These are phyloP conservation scores for Lentinula guzmanii DNA, from an alignment of 768 basidiomycete species.

Conservation along the genomic window DNA sequence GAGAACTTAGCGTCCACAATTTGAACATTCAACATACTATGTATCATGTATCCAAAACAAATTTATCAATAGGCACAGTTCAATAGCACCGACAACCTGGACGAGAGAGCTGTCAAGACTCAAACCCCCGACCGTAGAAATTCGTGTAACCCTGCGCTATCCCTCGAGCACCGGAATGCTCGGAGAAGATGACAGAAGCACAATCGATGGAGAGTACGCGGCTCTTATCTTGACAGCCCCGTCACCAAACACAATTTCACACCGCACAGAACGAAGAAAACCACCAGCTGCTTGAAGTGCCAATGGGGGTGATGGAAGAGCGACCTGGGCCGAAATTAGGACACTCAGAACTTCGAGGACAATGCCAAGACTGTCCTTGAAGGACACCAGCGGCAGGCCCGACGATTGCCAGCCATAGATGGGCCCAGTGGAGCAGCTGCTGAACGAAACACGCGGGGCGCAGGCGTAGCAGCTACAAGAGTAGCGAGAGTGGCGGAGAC, in stretches of 20 bases:
- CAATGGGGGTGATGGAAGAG: background rate
- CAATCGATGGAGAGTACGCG: background rate
- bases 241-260: background rate
- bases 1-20: too few species aligned
- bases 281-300: slow-evolving; percentile 1
- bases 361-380: background rate
- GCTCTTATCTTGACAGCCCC: background rate
- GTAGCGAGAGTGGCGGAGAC: slow-evolving; percentile 10
- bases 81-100: too few species aligned
- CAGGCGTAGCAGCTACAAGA: slow-evolving; percentile 14
- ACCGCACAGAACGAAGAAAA: background rate
- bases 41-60: too few species aligned
- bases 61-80: too few species aligned
- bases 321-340: background rate
- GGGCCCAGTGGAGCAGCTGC: slow-evolving; percentile 7
- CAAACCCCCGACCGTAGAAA: too few species aligned
- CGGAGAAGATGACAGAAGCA: background rate
- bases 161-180: background rate
- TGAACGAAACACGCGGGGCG: slow-evolving; percentile 5
- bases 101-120: too few species aligned
- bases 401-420: slow-evolving; percentile 15
- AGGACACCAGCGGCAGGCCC: background rate
- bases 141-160: too few species aligned
- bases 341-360: slow-evolving; percentile 33
- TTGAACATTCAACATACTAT: too few species aligned